Percentiles rank a stretch among this genome's conserved stretches.
These are phyloP conservation scores for Penicillium ochrochloron DNA, from an alignment of 495 filamentous ascomycete species.

Conservation along the genomic window DNA sequence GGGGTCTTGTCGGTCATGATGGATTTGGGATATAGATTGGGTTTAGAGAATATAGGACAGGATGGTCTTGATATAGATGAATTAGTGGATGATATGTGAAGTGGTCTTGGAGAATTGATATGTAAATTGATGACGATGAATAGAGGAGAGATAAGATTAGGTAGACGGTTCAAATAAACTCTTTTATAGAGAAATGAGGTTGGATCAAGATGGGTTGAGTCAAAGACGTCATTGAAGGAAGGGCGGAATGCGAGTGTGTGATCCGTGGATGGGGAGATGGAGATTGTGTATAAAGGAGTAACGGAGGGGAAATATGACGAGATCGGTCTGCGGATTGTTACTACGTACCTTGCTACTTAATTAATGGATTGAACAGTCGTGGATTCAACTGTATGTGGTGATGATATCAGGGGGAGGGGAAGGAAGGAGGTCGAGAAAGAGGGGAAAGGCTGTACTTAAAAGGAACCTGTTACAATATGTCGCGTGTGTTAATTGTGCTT, in stretches of 20 bases:
- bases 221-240: constrained; percentile 30
- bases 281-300: neutral
- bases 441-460: neutral
- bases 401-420: neutral
- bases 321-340: neutral
- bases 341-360: neutral
- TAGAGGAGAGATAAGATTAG: neutral
- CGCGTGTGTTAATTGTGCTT: neutral
- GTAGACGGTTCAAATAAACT: neutral
- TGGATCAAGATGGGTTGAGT: constrained; percentile 19
- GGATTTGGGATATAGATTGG: neutral
- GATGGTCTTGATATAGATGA: neutral
- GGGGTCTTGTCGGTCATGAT: constrained; percentile 30
- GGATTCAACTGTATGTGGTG: neutral
- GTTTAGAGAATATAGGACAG: neutral
- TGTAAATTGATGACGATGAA: neutral
- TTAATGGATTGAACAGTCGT: neutral
- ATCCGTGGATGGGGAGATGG: constrained; percentile 5
- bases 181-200: constrained; percentile 6
- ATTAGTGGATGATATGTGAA: neutral
- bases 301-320: neutral
- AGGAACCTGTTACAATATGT: neutral
- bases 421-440: neutral
- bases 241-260: constrained; percentile 5
- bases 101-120: neutral